Evolutionary conservation across 2,329 filamentous ascomycete species (phyloP).

Genomic region (Coleophoma cylindrospora): DNA sequence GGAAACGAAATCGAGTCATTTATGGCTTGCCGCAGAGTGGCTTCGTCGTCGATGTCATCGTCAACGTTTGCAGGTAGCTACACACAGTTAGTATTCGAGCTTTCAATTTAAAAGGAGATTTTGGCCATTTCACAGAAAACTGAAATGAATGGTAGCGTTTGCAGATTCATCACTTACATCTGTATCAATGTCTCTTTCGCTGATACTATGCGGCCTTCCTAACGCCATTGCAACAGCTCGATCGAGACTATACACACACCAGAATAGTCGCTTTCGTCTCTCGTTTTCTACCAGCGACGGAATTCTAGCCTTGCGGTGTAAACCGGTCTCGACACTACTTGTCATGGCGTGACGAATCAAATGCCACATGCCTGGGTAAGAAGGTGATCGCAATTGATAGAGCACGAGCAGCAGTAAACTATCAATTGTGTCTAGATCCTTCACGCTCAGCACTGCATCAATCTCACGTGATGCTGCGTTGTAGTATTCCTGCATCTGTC

Average conservation of each 20-base stretch:
- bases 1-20: not conserved
- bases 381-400: slow-evolving; percentile 1
- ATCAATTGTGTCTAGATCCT: slow-evolving; percentile 1
- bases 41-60: not conserved
- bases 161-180: slow-evolving; percentile 10
- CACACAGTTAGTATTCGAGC: not conserved
- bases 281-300: slow-evolving; percentile 12
- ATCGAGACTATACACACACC: slow-evolving; percentile 29
- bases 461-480: slow-evolving; percentile 1
- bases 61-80: not conserved
- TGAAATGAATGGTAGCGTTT: not conserved
- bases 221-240: slow-evolving; percentile 26
- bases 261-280: slow-evolving; percentile 26
- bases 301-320: slow-evolving; percentile 6
- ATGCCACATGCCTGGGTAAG: slow-evolving; percentile 1
- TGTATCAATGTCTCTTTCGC: slow-evolving; percentile 27
- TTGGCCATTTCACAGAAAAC: no score
- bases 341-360: slow-evolving; percentile 2
- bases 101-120: no score
- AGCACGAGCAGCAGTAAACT: not conserved
- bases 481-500: not conserved
- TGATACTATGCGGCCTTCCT: slow-evolving; percentile 28
- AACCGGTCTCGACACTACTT: slow-evolving; percentile 11
- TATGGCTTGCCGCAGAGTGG: not conserved
- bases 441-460: not conserved